Percentiles rank a stretch among this genome's conserved stretches.
These are phyloP conservation scores for Gaeumannomyces tritici DNA, from an alignment of 2,329 filamentous ascomycete genomes.

Conservation along the genomic window DNA sequence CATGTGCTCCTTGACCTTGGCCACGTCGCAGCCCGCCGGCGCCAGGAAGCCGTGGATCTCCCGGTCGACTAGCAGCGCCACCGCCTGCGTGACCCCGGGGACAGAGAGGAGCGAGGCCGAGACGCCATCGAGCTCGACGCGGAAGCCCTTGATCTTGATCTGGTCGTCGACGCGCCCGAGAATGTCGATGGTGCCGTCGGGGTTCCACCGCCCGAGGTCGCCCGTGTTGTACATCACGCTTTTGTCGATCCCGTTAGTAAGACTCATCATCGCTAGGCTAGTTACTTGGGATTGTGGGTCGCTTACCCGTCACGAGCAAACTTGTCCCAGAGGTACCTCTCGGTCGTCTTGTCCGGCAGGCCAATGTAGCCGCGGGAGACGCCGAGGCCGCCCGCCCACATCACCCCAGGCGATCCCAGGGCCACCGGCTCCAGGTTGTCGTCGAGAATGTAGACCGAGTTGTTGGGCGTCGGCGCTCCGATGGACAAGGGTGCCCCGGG, in stretches of 20 bases:
- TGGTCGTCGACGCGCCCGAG: slow-evolving; percentile 51
- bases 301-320: slow-evolving; percentile 42
- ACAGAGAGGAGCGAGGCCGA: slow-evolving; percentile 37
- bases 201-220: slow-evolving; percentile 44
- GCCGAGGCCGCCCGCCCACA: slow-evolving; percentile 48
- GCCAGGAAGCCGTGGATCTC: slow-evolving; percentile 38
- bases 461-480: slow-evolving; percentile 46
- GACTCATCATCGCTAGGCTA: not conserved
- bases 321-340: slow-evolving; percentile 38
- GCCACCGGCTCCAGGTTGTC: slow-evolving; percentile 31
- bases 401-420: slow-evolving; percentile 37
- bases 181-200: slow-evolving; percentile 42
- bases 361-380: slow-evolving; percentile 47
- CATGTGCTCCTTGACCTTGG: slow-evolving; percentile 28
- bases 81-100: slow-evolving; percentile 35
- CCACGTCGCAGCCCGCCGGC: slow-evolving; percentile 14
- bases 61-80: slow-evolving; percentile 34
- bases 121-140: slow-evolving; percentile 46
- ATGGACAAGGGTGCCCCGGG: slow-evolving; percentile 38
- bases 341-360: slow-evolving; percentile 37
- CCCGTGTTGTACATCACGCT: slow-evolving; percentile 50
- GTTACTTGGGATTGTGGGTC: not conserved
- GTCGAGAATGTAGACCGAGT: slow-evolving; percentile 41
- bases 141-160: slow-evolving; percentile 53
- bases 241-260: slow-evolving; percentile 13